A percentile compares a stretch with the other conserved stretches of the same genome.
These are phyloP conservation scores for Fibroporia radiculosa DNA, from an alignment of 768 basidiomycete genomes.

Conservation along the genomic window DNA sequence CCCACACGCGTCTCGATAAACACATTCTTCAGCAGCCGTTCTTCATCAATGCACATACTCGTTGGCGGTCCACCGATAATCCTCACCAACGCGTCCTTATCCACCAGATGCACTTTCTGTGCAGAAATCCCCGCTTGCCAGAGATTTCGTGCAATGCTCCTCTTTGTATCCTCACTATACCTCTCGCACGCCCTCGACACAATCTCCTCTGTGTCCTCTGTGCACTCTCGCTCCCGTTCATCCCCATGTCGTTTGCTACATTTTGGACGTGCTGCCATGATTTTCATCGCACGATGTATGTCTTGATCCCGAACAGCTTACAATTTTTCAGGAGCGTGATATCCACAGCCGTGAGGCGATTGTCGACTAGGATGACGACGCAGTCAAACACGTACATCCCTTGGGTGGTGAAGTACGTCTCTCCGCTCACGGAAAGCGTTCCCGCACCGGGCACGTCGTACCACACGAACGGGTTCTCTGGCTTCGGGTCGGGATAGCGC, in stretches of 20 bases:
- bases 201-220: background rate
- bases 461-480: slow-evolving; percentile 3
- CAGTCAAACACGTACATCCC: slow-evolving; percentile 3
- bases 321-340: slow-evolving; percentile 1
- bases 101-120: slow-evolving; percentile 1
- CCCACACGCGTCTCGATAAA: background rate
- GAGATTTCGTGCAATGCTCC: background rate
- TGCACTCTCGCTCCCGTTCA: too few species aligned
- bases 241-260: background rate
- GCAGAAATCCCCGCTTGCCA: background rate
- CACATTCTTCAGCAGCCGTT: background rate
- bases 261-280: slow-evolving; percentile 3
- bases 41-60: background rate
- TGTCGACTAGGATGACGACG: slow-evolving; percentile 2
- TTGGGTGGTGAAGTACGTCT: slow-evolving; percentile 2
- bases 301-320: background rate
- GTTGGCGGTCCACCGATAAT: background rate
- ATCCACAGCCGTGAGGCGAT: slow-evolving; percentile 1
- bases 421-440: slow-evolving; percentile 1
- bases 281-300: slow-evolving; percentile 6
- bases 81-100: background rate
- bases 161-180: background rate
- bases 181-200: background rate
- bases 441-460: slow-evolving; percentile 3
- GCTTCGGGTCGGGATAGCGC: slow-evolving; percentile 1